Evolutionary conservation across 768 basidiomycete genomes (phyloP).

Genomic region (Naganishia kalamii): DNA sequence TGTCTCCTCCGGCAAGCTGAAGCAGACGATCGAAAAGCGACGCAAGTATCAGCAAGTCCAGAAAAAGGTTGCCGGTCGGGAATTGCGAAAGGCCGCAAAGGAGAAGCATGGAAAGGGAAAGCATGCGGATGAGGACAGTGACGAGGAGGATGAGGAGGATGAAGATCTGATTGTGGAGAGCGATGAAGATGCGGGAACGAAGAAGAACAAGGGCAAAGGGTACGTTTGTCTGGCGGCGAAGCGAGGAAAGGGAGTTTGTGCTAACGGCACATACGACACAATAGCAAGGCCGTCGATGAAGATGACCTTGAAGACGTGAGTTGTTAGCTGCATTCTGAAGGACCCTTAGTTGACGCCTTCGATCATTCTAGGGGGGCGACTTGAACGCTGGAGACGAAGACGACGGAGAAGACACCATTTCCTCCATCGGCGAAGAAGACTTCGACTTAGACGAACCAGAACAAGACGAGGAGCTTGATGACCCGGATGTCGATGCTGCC

Average conservation of each 20-base stretch:
- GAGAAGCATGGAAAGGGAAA: conserved; percentile 45
- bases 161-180: conserved; percentile 41
- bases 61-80: conserved; percentile 63
- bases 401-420: conserved; percentile 36
- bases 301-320: conserved; percentile 48
- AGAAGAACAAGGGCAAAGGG: conserved; percentile 24
- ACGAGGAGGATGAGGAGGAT: conserved; percentile 31
- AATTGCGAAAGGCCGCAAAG: conserved; percentile 48
- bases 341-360: conserved; percentile 34
- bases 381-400: conserved; percentile 37
- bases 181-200: conserved; percentile 37
- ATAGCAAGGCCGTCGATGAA: conserved; percentile 32
- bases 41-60: conserved; percentile 70
- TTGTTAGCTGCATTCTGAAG: conserved; percentile 49
- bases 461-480: conserved; percentile 65
- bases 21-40: conserved; percentile 76
- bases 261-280: not conserved
- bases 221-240: not conserved
- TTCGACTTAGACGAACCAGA: conserved; percentile 59
- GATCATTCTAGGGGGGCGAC: conserved; percentile 12
- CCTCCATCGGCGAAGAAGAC: conserved; percentile 34
- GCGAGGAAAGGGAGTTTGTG: not conserved
- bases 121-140: conserved; percentile 32
- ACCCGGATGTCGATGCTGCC: conserved; percentile 59
- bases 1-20: conserved; percentile 77